A percentile compares a stretch with the other conserved stretches of the same genome.
phyloP scores from a whole-genome alignment of 2,329 filamentous ascomycete species.

The Beauveria sp. region DNA sequence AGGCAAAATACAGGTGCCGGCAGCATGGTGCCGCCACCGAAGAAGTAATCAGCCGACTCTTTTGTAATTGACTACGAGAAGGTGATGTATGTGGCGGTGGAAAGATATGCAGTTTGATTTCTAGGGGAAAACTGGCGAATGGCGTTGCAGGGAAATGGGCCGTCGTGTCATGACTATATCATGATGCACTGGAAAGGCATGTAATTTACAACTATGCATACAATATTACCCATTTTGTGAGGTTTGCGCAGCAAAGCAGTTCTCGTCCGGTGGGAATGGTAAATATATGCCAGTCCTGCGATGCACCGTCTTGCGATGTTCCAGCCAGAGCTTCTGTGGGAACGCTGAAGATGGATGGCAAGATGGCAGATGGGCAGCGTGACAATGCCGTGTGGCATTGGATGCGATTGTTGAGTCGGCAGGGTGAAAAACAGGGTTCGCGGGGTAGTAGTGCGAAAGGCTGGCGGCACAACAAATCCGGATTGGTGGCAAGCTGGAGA shows the following conservation, averaged over 20 bases:
- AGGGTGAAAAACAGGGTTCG: not conserved
- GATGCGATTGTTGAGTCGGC: not conserved
- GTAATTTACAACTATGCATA: not conserved
- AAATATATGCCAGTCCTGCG: too few species aligned
- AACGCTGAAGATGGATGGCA: too few species aligned
- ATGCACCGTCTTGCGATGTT: not conserved
- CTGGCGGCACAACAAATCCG: not conserved
- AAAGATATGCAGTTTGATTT: not conserved
- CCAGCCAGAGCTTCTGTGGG: too few species aligned
- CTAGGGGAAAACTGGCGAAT: not conserved
- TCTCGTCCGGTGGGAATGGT: not conserved
- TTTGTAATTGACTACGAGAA: not conserved
- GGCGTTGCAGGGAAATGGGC: not conserved
- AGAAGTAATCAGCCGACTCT: not conserved
- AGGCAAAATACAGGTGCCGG: slow-evolving; percentile 58
- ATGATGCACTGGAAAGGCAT: not conserved
- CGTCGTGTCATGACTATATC: not conserved
- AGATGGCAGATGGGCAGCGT: not conserved
- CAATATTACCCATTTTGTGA: not conserved
- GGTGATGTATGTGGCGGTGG: not conserved
- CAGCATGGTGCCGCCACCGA: slow-evolving; percentile 31
- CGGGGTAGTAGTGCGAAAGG: not conserved
- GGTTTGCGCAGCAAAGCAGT: not conserved
- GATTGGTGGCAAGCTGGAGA: not conserved
- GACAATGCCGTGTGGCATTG: not conserved